Evolutionary conservation across 768 basidiomycete species (phyloP).

Genomic region (Macrolepiota fuliginosa): DNA sequence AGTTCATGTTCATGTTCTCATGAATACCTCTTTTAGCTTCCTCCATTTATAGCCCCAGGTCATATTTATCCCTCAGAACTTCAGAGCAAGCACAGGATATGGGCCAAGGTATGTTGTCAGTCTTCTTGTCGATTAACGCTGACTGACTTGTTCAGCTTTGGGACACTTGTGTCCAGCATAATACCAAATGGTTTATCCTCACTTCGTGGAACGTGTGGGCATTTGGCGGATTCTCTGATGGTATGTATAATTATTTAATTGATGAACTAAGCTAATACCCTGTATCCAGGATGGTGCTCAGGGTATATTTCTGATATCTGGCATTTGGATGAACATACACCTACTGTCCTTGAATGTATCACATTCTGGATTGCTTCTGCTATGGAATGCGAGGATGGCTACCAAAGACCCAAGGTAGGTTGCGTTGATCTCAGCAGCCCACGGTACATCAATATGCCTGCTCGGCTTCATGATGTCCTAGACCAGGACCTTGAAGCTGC

Average conservation of each 20-base stretch:
- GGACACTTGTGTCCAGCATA: constrained; percentile 50
- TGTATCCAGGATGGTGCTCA: constrained; percentile 45
- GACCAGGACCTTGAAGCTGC: constrained; percentile 24
- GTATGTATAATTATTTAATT: constrained; percentile 24
- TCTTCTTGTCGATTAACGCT: background rate
- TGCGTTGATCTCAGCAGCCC: background rate
- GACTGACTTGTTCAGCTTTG: constrained; percentile 37
- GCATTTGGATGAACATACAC: constrained; percentile 33
- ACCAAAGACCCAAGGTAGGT: constrained; percentile 39
- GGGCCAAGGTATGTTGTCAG: constrained; percentile 48
- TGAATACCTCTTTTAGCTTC: constrained; percentile 32
- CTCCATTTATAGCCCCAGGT: constrained; percentile 32
- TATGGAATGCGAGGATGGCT: constrained; percentile 35
- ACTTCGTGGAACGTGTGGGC: constrained; percentile 62
- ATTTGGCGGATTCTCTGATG: constrained; percentile 59
- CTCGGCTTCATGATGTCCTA: constrained; percentile 24
- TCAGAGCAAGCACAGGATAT: constrained; percentile 49
- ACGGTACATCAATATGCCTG: background rate
- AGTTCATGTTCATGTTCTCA: constrained; percentile 4
- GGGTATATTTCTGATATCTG: constrained; percentile 51
- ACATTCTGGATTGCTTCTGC: constrained; percentile 57
- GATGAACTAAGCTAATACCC: background rate
- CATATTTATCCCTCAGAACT: constrained; percentile 30
- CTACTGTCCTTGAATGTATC: constrained; percentile 51
- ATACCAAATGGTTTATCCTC: constrained; percentile 54